These are phyloP conservation scores for Artemisia tridentata DNA, from an alignment of 129 eudicot genomes.

Conservation along the genomic window DNA sequence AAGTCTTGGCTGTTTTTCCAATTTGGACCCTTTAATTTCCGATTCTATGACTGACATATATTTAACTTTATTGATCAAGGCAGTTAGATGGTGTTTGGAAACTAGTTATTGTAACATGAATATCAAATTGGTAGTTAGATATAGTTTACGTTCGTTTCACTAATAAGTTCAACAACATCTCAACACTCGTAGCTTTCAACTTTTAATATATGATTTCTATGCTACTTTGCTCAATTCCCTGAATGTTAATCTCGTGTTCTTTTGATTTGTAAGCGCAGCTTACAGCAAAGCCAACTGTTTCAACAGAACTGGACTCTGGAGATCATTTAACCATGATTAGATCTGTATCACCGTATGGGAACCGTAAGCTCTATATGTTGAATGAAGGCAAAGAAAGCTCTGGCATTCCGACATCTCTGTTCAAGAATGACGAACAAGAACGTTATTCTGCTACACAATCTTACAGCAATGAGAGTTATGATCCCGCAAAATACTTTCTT, in stretches of 20 bases:
- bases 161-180: not conserved
- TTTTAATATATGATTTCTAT: not conserved
- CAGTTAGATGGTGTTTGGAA: no score
- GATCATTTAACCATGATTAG: constrained; percentile 26
- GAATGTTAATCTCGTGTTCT: not conserved
- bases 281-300: not conserved
- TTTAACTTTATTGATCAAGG: no score
- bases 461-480: constrained; percentile 48
- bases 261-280: not conserved
- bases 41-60: no score
- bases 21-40: no score
- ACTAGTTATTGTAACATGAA: no score
- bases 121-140: no score
- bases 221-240: constrained; percentile 3
- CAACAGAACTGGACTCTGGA: not conserved
- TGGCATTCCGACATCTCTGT: no score
- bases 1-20: no score
- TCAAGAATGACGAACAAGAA: constrained; percentile 20
- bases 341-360: constrained; percentile 37
- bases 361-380: constrained; percentile 34
- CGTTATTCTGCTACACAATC: constrained; percentile 34
- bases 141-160: not conserved
- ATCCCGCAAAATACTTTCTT: constrained; percentile 55
- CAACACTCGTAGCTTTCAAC: not conserved
- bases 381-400: constrained; percentile 34